Percentiles rank a stretch among this genome's conserved stretches.
Evolutionary conservation across 169 alveolate species (phyloP).

Genomic region (Plasmodium malariae): DNA sequence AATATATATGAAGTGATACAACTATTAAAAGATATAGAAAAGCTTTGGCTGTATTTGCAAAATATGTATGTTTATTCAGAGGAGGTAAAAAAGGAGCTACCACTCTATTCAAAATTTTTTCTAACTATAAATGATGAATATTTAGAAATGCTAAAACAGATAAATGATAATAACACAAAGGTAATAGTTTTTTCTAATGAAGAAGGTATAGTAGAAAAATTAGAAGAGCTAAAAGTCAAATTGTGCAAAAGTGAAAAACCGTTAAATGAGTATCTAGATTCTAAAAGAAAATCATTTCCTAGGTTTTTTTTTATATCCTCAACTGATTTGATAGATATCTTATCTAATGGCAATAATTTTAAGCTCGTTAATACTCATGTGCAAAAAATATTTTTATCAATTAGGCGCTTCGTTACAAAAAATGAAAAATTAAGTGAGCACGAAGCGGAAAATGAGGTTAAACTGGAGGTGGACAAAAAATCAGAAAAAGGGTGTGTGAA

Average conservation of each 20-base stretch:
- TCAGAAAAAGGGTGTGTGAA: slow-evolving; percentile 77
- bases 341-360: slow-evolving; percentile 97
- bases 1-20: slow-evolving; percentile 93
- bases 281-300: slow-evolving; percentile 96
- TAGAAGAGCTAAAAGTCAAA: slow-evolving; percentile 92
- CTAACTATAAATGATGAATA: slow-evolving; percentile 94
- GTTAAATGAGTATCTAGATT: slow-evolving; percentile 96
- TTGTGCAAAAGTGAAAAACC: slow-evolving; percentile 96
- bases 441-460: slow-evolving; percentile 43
- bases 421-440: slow-evolving; percentile 85
- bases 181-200: slow-evolving; percentile 91
- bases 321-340: slow-evolving; percentile 95
- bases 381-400: slow-evolving; percentile 95
- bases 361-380: slow-evolving; percentile 95
- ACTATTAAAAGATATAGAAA: slow-evolving; percentile 94
- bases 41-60: slow-evolving; percentile 97
- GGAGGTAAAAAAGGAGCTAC: slow-evolving; percentile 97
- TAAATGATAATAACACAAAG: slow-evolving; percentile 80
- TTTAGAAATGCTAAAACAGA: slow-evolving; percentile 90
- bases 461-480: slow-evolving; percentile 23
- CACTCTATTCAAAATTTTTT: slow-evolving; percentile 95
- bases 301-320: slow-evolving; percentile 97
- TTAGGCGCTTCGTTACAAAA: slow-evolving; percentile 86
- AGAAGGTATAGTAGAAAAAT: slow-evolving; percentile 86
- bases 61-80: slow-evolving; percentile 96